A percentile compares a stretch with the other conserved stretches of the same genome.
Evolutionary conservation across 495 filamentous ascomycete species (phyloP).

Genomic region (Xylaria venustula): DNA sequence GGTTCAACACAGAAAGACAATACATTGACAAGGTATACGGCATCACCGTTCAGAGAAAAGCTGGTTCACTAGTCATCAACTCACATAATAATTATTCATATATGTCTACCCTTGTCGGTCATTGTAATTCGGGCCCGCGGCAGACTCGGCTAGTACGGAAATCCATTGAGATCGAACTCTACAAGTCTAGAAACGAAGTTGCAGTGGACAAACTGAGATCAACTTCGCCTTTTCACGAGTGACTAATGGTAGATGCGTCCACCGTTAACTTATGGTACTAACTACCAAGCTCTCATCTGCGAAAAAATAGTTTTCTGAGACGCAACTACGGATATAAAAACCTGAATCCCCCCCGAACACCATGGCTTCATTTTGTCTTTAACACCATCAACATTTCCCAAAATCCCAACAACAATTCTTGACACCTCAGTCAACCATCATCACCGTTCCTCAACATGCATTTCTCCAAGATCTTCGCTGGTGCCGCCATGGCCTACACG

Average conservation of each 20-base stretch:
- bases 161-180: no score
- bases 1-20: neutral
- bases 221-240: neutral
- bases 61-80: neutral
- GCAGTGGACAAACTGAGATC: no score
- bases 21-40: neutral
- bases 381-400: neutral
- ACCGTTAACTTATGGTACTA: neutral
- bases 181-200: no score
- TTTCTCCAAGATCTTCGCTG: conserved; percentile 12
- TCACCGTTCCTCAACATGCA: conserved; percentile 2
- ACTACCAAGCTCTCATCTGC: neutral
- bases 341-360: neutral
- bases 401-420: neutral
- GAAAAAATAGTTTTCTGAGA: neutral
- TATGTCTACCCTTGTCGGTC: neutral
- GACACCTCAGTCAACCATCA: neutral
- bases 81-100: neutral
- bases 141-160: neutral
- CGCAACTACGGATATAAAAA: neutral
- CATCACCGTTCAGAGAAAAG: neutral
- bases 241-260: neutral
- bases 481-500: conserved; percentile 9
- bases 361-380: neutral
- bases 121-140: neutral